Conservation (phyloP, 148 eudicot genomes). For the Simmondsia chinensis region DNA sequence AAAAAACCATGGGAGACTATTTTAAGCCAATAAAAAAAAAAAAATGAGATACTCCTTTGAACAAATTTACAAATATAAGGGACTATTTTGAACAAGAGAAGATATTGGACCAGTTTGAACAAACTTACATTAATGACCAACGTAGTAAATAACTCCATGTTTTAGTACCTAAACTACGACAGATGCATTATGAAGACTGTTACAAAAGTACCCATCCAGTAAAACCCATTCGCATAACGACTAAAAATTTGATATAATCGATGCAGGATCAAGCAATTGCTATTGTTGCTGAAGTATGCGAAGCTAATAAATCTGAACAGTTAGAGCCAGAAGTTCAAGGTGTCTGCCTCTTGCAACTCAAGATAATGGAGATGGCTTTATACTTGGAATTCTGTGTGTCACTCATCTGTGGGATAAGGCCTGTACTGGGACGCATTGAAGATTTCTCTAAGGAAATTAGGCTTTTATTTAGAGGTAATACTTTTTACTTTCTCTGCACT, state of each 20-base stretch:
- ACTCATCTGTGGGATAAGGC: conserved; percentile 82
- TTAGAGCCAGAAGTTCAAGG: conserved; percentile 38
- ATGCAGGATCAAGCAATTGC: conserved; percentile 81
- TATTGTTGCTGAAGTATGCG: conserved; percentile 75
- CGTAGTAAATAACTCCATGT: too few relatives aligned
- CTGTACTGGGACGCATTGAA: conserved; percentile 79
- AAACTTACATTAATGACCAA: too few relatives aligned
- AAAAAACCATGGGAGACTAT: too few relatives aligned
- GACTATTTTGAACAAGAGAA: too few relatives aligned
- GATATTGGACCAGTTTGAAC: too few relatives aligned
- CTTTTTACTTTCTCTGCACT: neutral
- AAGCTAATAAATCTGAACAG: conserved; percentile 48
- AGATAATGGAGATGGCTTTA: conserved; percentile 66
- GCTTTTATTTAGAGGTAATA: conserved; percentile 57
- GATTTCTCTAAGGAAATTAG: conserved; percentile 68
- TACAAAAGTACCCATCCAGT: too few relatives aligned
- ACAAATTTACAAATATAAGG: too few relatives aligned
- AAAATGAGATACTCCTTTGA: too few relatives aligned
- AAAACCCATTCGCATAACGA: too few relatives aligned
- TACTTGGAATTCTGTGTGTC: conserved; percentile 75
- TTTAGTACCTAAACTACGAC: too few relatives aligned
- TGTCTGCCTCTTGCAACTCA: conserved; percentile 57
- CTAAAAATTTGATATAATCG: neutral
- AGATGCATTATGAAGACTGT: too few relatives aligned
- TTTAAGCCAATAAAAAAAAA: too few relatives aligned